phyloP scores from a whole-genome alignment of 2,329 filamentous ascomycete species.

The Aspergillus pseudotamarii region DNA sequence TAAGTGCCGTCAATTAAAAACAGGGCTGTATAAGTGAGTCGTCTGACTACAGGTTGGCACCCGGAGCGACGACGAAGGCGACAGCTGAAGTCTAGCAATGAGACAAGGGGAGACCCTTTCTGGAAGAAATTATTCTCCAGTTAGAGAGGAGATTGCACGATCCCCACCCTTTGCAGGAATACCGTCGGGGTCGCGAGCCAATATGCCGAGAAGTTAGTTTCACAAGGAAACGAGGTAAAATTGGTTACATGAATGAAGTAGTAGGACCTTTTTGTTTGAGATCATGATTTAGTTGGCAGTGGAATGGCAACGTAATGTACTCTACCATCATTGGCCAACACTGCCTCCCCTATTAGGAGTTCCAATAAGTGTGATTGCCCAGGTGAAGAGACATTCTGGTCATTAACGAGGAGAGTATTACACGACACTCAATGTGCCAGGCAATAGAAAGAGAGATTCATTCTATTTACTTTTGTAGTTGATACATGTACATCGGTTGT shows the following conservation, averaged over 20 bases:
- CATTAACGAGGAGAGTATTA: background rate
- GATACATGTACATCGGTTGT: background rate
- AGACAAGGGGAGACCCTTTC: background rate
- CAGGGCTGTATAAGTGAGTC: background rate
- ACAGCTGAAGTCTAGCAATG: background rate
- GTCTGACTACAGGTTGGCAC: background rate
- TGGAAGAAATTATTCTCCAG: background rate
- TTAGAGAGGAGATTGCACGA: background rate
- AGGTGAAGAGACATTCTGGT: background rate
- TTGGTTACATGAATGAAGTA: background rate
- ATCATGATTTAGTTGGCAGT: background rate
- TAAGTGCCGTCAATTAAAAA: background rate
- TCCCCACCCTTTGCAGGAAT: slow-evolving; percentile 5
- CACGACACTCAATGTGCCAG: background rate
- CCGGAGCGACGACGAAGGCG: background rate
- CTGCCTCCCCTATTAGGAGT: background rate
- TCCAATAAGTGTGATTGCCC: background rate
- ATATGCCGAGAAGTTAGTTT: background rate
- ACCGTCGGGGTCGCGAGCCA: background rate
- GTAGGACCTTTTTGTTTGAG: background rate
- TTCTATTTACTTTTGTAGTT: background rate
- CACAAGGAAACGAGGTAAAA: background rate
- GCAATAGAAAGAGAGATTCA: background rate
- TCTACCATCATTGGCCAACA: slow-evolving; percentile 6
- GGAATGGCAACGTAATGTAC: slow-evolving; percentile 6